Base-by-base conservation (phyloP, 306 rosid species). In the Gleditsia sinensis region DNA sequence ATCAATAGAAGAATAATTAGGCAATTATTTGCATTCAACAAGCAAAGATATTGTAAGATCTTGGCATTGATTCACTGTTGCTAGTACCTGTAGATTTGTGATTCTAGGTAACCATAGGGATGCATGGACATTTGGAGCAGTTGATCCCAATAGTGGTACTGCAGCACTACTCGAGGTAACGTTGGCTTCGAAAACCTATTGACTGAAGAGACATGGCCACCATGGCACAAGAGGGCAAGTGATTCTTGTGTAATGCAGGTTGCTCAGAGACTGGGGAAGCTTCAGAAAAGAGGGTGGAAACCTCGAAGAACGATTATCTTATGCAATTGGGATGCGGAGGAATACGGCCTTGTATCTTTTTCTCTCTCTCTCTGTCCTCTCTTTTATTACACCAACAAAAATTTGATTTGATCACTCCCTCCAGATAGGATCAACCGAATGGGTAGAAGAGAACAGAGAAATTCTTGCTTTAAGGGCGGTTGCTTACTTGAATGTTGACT, bases 101-200 rank as follows among this genome's bases (percentile, higher is more conserved):
- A 89, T 91, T 78, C 78, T 88, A 62, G 94, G 97, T 19, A 91
- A 88, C 69, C 97, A 87, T 81, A 86, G 94, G 61, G 94, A 89
- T 75, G 92, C 89, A 20, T 91, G 94, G 91, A 91, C 94, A 54
- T 88, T 86, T 88, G 97, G 97, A 72, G 97, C 94, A 7, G 94
- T 85, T 77, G 97, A 88, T 81, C 97, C 94, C 48, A 91, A 80
- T 66, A 88, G 94, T 82, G 97, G 92, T 46, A 91, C 94, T 7
- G 90, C 97, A 45, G 81, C 91, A 55, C 80, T 91, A 55, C 85
- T 91, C 46, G 91, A 87, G 90, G 94, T 89, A 71, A 79, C 45
- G 60, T 16, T 73, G 20, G 53, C 36, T 53, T 43, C 24, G 34
- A n/a, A n/a, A n/a, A n/a, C n/a, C n/a, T 28, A 68, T 61, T 14